Conservation (phyloP, 1,139 yeast genomes). For the Zygotorulaspora mrakii region DNA sequence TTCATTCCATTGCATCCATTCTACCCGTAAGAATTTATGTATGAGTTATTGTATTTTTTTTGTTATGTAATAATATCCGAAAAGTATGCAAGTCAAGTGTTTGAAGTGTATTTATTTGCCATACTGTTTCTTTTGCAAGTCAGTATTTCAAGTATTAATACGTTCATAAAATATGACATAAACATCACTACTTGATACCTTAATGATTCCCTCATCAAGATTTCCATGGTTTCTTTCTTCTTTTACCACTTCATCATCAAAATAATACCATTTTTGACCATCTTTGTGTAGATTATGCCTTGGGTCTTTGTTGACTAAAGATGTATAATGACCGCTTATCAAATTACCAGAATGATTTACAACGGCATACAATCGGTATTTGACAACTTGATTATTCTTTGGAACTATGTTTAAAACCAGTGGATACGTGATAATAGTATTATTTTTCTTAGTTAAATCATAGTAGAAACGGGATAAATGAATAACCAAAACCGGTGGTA, state of each 20-base stretch:
- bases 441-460: conserved; percentile 54
- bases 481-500: conserved; percentile 62
- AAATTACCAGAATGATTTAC: conserved; percentile 70
- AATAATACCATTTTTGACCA: conserved; percentile 58
- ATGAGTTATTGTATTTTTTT: neutral
- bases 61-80: neutral
- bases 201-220: conserved; percentile 39
- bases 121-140: too few species aligned
- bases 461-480: conserved; percentile 61
- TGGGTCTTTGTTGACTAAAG: conserved; percentile 53
- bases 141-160: conserved; percentile 21
- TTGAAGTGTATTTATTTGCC: too few species aligned
- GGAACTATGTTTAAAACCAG: conserved; percentile 46
- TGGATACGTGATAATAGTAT: conserved; percentile 54
- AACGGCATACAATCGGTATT: conserved; percentile 56
- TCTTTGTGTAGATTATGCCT: conserved; percentile 34
- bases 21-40: neutral
- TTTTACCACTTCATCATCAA: conserved; percentile 65
- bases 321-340: conserved; percentile 71
- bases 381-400: conserved; percentile 41
- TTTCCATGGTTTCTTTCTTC: conserved; percentile 48
- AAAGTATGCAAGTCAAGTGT: conserved; percentile 6
- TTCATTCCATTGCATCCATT: neutral
- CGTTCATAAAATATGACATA: conserved; percentile 70
- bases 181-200: conserved; percentile 55